Conservation (phyloP, 1,139 yeast species). For the Candida labiduridarum region DNA sequence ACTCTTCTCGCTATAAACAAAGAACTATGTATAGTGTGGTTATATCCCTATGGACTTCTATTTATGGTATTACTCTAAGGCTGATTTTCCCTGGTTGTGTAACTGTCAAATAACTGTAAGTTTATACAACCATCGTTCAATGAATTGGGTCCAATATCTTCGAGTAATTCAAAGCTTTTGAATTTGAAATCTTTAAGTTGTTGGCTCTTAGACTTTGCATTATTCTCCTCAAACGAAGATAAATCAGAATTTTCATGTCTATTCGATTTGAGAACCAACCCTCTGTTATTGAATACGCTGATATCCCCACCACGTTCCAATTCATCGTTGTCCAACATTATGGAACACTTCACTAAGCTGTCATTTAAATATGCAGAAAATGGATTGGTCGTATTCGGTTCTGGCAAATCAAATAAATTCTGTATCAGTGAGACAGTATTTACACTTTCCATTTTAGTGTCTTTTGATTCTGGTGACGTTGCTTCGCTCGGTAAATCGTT, state of each 20-base stretch:
- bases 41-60: neutral
- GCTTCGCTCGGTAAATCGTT: neutral
- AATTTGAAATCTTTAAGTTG: constrained; percentile 26
- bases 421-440: constrained; percentile 11
- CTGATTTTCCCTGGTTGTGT: constrained; percentile 70
- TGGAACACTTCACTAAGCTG: constrained; percentile 24
- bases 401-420: constrained; percentile 37
- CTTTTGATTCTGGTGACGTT: neutral
- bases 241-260: constrained; percentile 22
- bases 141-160: constrained; percentile 60
- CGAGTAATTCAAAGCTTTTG: constrained; percentile 64
- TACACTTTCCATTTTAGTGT: neutral
- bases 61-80: constrained; percentile 23
- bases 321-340: constrained; percentile 40
- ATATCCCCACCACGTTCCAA: constrained; percentile 37
- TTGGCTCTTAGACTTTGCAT: neutral
- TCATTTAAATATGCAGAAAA: constrained; percentile 26
- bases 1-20: neutral
- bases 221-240: constrained; percentile 7
- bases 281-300: constrained; percentile 31
- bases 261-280: constrained; percentile 25
- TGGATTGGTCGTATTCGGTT: constrained; percentile 31
- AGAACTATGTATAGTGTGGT: neutral
- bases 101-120: constrained; percentile 74
- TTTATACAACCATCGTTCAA: constrained; percentile 72